A percentile compares a stretch with the other conserved stretches of the same genome.
Conservation (phyloP, 208 protist species). For the Trypanosoma platydactyli region DNA sequence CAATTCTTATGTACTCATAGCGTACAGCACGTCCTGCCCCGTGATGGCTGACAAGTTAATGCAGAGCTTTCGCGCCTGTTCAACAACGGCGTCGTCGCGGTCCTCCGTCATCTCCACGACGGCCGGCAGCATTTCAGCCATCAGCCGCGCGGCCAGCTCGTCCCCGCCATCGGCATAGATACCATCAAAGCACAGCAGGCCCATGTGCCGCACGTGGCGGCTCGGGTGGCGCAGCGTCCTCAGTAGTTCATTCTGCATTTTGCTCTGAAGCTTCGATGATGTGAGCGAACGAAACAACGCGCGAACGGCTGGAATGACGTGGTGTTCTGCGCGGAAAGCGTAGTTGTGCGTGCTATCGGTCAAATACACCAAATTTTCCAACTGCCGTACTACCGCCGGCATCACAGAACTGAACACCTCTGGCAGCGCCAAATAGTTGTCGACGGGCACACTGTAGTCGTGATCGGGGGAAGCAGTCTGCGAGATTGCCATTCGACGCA, state of each 20-base stretch:
- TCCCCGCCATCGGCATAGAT: constrained; percentile 90
- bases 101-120: constrained; percentile 91
- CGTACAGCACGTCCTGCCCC: constrained; percentile 88
- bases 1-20: constrained; percentile 53
- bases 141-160: constrained; percentile 83
- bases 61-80: constrained; percentile 80
- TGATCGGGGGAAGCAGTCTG: constrained; percentile 75
- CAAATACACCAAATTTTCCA: constrained; percentile 74
- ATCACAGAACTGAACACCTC: constrained; percentile 86
- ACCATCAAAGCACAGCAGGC: constrained; percentile 67
- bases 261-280: constrained; percentile 77
- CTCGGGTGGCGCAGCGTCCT: constrained; percentile 75
- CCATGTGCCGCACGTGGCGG: constrained; percentile 62
- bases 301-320: constrained; percentile 73
- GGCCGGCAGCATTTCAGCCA: constrained; percentile 88
- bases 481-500: constrained; percentile 68
- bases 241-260: constrained; percentile 82
- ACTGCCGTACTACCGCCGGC: constrained; percentile 78
- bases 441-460: constrained; percentile 71
- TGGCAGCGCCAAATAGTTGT: constrained; percentile 68
- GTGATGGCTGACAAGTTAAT: constrained; percentile 85
- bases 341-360: constrained; percentile 66
- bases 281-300: constrained; percentile 76
- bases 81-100: constrained; percentile 73
- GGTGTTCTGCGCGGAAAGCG: constrained; percentile 64